Evolutionary conservation across 305 asterid genomes (phyloP).

Genomic region (Rubia balearica): DNA sequence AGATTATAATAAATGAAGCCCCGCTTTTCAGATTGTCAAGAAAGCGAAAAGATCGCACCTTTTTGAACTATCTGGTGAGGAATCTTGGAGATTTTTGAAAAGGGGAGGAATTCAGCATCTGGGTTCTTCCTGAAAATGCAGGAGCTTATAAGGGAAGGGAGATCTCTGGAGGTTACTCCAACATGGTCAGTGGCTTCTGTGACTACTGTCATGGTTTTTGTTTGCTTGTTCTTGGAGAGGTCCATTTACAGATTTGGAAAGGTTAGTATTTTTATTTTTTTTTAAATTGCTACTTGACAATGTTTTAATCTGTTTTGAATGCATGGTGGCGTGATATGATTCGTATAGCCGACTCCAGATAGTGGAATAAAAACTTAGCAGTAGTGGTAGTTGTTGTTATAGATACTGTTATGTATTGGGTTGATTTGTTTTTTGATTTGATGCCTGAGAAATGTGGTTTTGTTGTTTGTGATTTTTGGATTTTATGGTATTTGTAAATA

Average conservation of each 20-base stretch:
- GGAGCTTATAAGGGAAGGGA: slow-evolving; percentile 56
- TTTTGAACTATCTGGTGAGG: slow-evolving; percentile 20
- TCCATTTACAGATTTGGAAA: slow-evolving; percentile 78
- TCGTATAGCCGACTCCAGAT: background rate
- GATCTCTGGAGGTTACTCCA: slow-evolving; percentile 84
- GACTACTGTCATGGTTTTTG: slow-evolving; percentile 80
- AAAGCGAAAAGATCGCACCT: slow-evolving; percentile 7
- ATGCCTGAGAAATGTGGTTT: background rate
- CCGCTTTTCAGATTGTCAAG: slow-evolving; percentile 8
- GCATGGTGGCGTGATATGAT: background rate
- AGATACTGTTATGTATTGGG: background rate
- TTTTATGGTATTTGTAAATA: slow-evolving; percentile 17
- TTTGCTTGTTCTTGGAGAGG: slow-evolving; percentile 68
- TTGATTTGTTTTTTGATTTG: background rate
- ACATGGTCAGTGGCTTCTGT: slow-evolving; percentile 99
- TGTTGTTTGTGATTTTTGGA: background rate
- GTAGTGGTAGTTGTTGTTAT: background rate
- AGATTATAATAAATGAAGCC: background rate
- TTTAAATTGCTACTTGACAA: background rate
- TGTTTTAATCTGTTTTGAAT: background rate
- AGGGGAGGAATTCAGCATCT: background rate
- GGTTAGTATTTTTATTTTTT: slow-evolving; percentile 32
- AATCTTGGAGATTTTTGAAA: background rate
- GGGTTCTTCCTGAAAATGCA: slow-evolving; percentile 11
- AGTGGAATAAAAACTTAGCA: background rate